Evolutionary conservation across 208 protist species (phyloP), one percentile per base, ranked within the genome.

Genomic region (Naegleria gruberi): DNA sequence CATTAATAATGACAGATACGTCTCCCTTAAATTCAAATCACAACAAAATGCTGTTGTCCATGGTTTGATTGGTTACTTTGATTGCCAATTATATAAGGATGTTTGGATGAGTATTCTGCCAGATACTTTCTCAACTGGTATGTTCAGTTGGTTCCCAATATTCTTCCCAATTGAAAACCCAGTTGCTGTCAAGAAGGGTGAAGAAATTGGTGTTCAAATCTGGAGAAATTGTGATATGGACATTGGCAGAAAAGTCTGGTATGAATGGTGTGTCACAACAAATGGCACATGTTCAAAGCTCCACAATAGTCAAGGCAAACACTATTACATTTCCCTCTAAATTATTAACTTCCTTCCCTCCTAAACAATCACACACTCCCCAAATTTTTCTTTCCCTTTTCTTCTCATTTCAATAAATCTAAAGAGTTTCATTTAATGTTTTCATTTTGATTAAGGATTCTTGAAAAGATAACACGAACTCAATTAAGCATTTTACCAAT

Each of bases 101-200:
- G 94, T 97, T 19, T 55, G 92, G 12, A 94, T 96, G n/a, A 95
- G 93, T 86, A 95, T 92, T 87, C 1, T 83, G 5, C 87, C 86
- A 40, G 19, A 73, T 1, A 88, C 84, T 12, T 89, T 46, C 26
- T 46, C 46, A 8, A 17, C 95, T 12, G 96, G 93, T 74, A 98
- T 98, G 97, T 96, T 96, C 91, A 94, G 91, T 87, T 98, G 97
- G 97, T 98, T 98, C 89, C 96, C 96, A 4, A 93, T 97, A 30
- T 96, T 93, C 65, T 95, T 98, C 40, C 96, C 96, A 19, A 40
- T 96, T 8, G 89, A 57, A 46, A 91, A 89, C 3, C 94, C 95
- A 41, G 90, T 96, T 2, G 85, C 92, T 81, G 91, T 96, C 23
- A 77, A 65, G 7, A 81, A 83, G 26, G 94, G 91, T 10, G 51